phyloP scores from a whole-genome alignment of 2,329 filamentous ascomycete genomes.

The Calonectria henricotiae region DNA sequence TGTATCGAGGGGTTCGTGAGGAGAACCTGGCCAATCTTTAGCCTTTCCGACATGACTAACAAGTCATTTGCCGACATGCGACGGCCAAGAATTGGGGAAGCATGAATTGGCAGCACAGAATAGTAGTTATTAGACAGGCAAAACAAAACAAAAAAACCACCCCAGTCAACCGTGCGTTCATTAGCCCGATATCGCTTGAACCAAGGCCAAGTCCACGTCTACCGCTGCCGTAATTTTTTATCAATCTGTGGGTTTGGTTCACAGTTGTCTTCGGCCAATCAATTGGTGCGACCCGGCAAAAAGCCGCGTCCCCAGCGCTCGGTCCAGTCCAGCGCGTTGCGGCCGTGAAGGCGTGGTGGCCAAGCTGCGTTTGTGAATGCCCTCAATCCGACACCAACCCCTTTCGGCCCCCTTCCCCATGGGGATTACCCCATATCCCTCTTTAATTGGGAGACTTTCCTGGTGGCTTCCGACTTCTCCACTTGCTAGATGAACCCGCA shows the following conservation, averaged over 20 bases:
- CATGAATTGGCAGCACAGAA: neutral
- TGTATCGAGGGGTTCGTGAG: constrained; percentile 14
- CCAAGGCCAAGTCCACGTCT: neutral
- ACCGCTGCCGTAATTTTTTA: constrained; percentile 17
- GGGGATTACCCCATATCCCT: constrained; percentile 26
- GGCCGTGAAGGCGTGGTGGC: neutral
- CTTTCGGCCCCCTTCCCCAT: constrained; percentile 10
- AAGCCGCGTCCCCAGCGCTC: neutral
- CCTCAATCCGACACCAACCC: constrained; percentile 14
- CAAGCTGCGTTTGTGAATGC: constrained; percentile 15
- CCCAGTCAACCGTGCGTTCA: constrained; percentile 15
- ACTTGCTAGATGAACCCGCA: constrained; percentile 15
- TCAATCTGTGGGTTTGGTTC: constrained; percentile 16
- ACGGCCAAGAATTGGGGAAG: neutral
- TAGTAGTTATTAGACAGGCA: neutral
- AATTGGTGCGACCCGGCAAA: neutral
- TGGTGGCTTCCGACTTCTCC: constrained; percentile 20
- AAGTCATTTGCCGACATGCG: constrained; percentile 4
- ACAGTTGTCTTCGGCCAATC: constrained; percentile 9
- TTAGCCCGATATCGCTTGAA: constrained; percentile 26
- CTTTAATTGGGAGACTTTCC: neutral
- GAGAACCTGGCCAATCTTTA: constrained; percentile 22
- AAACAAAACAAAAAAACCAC: neutral
- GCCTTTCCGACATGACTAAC: constrained; percentile 8
- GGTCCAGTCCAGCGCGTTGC: neutral